Conservation (phyloP, 352 stramenopile genomes). For the Phytopythium delawarense region DNA sequence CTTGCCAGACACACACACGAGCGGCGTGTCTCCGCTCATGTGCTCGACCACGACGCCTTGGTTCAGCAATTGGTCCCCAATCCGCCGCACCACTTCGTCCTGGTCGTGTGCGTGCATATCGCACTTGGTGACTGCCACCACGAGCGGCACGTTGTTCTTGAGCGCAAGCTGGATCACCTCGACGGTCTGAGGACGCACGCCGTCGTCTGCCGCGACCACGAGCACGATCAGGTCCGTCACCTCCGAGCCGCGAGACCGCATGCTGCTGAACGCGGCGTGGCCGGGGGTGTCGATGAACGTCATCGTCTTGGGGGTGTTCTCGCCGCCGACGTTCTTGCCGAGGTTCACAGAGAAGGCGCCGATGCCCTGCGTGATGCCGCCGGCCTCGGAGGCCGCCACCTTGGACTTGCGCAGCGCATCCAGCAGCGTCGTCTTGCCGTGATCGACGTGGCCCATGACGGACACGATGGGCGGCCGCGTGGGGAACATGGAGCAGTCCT, state of each 20-base stretch:
- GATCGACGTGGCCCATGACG: constrained; percentile 99
- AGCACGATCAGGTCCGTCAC: too few species aligned
- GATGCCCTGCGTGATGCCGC: constrained; percentile 99
- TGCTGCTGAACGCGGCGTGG: too few species aligned
- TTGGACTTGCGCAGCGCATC: constrained; percentile 91
- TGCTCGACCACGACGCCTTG: constrained; percentile 94
- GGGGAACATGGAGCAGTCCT: constrained; percentile 66
- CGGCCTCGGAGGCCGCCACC: constrained; percentile 93
- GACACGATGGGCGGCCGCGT: constrained; percentile 24
- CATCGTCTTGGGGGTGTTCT: too few species aligned
- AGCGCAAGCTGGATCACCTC: too few species aligned
- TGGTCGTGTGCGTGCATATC: constrained; percentile 86
- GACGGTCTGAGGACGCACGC: too few species aligned
- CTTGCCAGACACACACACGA: constrained; percentile 96
- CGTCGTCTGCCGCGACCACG: too few species aligned
- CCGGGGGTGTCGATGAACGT: too few species aligned
- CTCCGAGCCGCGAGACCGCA: too few species aligned
- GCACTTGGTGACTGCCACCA: constrained; percentile 91
- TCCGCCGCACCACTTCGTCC: constrained; percentile 54
- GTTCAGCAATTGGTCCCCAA: constrained; percentile 87
- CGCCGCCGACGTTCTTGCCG: too few species aligned
- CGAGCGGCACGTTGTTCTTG: too few species aligned
- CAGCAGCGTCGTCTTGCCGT: constrained; percentile 99
- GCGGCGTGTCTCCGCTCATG: constrained; percentile 91
- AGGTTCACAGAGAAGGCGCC: too few species aligned